Conservation (phyloP, 192 early-diverging fungal species). For the Gaertneriomyces sp. region DNA sequence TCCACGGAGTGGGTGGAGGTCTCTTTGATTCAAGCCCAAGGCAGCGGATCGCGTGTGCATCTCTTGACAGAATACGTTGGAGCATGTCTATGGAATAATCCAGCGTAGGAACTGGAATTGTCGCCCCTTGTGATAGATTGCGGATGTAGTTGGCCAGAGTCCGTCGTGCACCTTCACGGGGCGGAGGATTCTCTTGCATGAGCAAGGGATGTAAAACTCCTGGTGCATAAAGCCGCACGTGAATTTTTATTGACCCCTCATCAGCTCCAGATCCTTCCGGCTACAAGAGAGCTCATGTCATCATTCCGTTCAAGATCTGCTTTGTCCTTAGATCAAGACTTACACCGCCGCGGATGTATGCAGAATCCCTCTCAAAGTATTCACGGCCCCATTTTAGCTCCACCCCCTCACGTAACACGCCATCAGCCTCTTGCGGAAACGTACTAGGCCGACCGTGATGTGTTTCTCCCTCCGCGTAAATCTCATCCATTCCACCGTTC, state of each 20-base stretch:
- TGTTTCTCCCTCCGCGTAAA: conserved; percentile 40
- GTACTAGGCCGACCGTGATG: conserved; percentile 16
- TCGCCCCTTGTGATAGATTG: not conserved
- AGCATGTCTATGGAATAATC: conserved; percentile 42
- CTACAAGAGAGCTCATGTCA: not conserved
- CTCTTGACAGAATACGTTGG: conserved; percentile 32
- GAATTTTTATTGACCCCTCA: not conserved
- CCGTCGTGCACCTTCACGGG: too few species aligned
- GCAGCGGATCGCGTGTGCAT: conserved; percentile 25
- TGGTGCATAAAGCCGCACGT: too few species aligned
- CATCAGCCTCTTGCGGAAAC: conserved; percentile 36
- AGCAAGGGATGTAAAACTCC: too few species aligned
- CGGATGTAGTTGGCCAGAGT: too few species aligned
- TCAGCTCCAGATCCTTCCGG: not conserved
- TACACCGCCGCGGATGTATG: conserved; percentile 21
- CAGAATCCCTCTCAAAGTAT: conserved; percentile 24
- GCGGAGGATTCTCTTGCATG: too few species aligned
- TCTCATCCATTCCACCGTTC: conserved; percentile 51
- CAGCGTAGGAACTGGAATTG: conserved; percentile 32
- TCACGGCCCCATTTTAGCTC: conserved; percentile 30
- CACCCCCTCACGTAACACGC: conserved; percentile 34
- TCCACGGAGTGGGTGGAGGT: conserved; percentile 3
- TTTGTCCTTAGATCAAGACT: not conserved
- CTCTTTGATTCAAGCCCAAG: conserved; percentile 25
- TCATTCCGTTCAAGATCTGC: not conserved